Evolutionary conservation across 2,329 filamentous ascomycete genomes (phyloP).

Genomic region (Colletotrichum sojae): DNA sequence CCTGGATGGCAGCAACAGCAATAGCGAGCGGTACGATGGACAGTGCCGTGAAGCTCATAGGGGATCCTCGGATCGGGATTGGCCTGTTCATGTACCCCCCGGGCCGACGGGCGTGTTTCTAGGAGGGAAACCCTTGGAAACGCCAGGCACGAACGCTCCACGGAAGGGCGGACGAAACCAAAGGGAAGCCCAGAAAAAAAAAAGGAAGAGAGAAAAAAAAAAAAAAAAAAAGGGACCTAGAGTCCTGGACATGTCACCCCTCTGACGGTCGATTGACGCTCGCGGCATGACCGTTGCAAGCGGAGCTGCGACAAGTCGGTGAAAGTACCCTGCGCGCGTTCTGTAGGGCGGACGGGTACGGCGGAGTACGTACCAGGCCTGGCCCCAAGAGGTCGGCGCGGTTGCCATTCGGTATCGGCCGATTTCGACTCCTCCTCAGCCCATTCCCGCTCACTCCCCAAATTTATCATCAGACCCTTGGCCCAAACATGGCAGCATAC

Average conservation of each 20-base stretch:
- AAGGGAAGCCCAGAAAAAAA: not conserved
- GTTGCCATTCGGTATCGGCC: conserved; percentile 49
- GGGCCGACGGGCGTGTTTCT: not conserved
- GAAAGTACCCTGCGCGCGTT: conserved; percentile 33
- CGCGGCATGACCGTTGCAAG: conserved; percentile 22
- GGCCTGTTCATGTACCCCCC: conserved; percentile 9
- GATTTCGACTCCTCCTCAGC: conserved; percentile 53
- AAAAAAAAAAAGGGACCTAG: conserved; percentile 9
- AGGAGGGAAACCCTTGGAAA: not conserved
- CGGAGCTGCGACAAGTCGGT: conserved; percentile 36
- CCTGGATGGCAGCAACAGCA: not conserved
- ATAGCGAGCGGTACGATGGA: too few relatives aligned
- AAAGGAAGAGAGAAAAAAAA: not conserved
- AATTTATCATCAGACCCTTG: conserved; percentile 51
- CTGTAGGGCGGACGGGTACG: conserved; percentile 25
- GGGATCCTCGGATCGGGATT: conserved; percentile 8
- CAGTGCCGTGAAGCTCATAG: not conserved
- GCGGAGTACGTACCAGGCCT: conserved; percentile 30
- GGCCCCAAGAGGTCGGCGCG: conserved; percentile 29
- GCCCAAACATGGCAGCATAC: conserved; percentile 41
- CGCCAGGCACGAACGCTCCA: not conserved
- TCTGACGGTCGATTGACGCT: conserved; percentile 1
- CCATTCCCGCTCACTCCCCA: conserved; percentile 53
- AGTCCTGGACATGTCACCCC: conserved; percentile 13
- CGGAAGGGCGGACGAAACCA: not conserved